Percentiles rank a stretch among this genome's conserved stretches.
These are phyloP conservation scores for Pyrenophora seminiperda DNA, from an alignment of 2,329 filamentous ascomycete species.

Conservation along the genomic window DNA sequence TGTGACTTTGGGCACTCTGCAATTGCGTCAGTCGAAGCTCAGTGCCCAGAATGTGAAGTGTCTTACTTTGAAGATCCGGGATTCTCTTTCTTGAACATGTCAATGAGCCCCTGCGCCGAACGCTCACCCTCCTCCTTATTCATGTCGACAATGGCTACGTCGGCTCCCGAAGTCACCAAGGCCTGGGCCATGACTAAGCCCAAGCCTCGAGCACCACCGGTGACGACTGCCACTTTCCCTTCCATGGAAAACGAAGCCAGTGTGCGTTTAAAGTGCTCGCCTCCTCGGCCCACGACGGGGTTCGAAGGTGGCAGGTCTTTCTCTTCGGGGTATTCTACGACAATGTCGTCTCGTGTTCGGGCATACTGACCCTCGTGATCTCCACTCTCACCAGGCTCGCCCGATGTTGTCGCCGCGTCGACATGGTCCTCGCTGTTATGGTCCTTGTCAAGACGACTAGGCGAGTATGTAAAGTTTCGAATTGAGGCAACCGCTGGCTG, in stretches of 20 bases:
- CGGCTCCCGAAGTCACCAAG: slow-evolving; percentile 83
- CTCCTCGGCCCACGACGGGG: slow-evolving; percentile 76
- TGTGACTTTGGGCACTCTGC: slow-evolving; percentile 77
- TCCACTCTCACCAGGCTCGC: slow-evolving; percentile 48
- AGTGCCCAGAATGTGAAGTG: background rate
- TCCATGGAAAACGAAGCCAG: slow-evolving; percentile 86
- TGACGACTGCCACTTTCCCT: slow-evolving; percentile 81
- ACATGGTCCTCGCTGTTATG: slow-evolving; percentile 29
- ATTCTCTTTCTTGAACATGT: slow-evolving; percentile 79
- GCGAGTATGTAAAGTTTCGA: slow-evolving; percentile 38
- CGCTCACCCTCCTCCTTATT: slow-evolving; percentile 86
- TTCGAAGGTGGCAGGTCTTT: slow-evolving; percentile 71
- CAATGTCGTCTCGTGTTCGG: slow-evolving; percentile 78
- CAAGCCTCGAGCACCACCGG: slow-evolving; percentile 85
- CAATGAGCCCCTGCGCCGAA: slow-evolving; percentile 74
- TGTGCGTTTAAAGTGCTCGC: slow-evolving; percentile 82
- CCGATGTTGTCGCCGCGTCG: slow-evolving; percentile 45
- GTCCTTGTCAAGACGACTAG: slow-evolving; percentile 36
- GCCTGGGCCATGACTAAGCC: slow-evolving; percentile 93
- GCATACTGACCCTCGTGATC: slow-evolving; percentile 71
- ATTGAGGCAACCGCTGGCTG: slow-evolving; percentile 26
- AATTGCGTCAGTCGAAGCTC: slow-evolving; percentile 3
- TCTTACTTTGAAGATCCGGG: slow-evolving; percentile 70
- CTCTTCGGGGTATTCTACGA: slow-evolving; percentile 78
- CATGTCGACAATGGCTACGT: slow-evolving; percentile 90